Percentiles rank a stretch among this genome's conserved stretches.
phyloP scores from a whole-genome alignment of 352 stramenopile species.

The Globisporangium cystogenes region DNA sequence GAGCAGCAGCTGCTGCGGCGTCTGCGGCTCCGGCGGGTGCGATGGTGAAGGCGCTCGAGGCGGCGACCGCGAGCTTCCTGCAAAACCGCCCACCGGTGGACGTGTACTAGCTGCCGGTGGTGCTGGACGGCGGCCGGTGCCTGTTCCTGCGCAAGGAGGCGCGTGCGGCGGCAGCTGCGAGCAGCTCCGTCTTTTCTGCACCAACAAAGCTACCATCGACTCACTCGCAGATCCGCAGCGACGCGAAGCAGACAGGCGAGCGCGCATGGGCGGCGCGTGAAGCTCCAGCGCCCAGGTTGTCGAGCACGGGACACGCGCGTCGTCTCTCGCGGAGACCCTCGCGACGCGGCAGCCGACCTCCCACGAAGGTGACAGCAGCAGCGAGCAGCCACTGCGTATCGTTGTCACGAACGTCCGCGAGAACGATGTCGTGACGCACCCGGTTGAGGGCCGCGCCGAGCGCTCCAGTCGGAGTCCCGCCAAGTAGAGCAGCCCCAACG shows the following conservation, averaged over 20 bases:
- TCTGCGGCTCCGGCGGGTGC: not conserved
- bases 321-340: not conserved
- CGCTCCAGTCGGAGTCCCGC: not conserved
- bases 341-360: not conserved
- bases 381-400: constrained; percentile 14
- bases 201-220: not conserved
- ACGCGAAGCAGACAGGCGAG: not conserved
- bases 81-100: constrained; percentile 53
- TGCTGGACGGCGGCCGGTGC: constrained; percentile 41
- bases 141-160: constrained; percentile 66
- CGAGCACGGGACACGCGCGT: not conserved
- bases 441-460: constrained; percentile 37
- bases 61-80: constrained; percentile 36
- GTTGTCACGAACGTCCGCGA: constrained; percentile 81
- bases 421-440: constrained; percentile 57
- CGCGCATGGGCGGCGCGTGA: constrained; percentile 9
- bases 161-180: constrained; percentile 7
- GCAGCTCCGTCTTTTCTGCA: not conserved
- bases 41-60: constrained; percentile 19
- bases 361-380: not conserved
- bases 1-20: not conserved
- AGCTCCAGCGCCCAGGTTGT: constrained; percentile 5
- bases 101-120: constrained; percentile 49
- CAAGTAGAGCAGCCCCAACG: constrained; percentile 17
- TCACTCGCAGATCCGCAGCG: not conserved